Base-by-base conservation (phyloP, 2,329 filamentous ascomycete species). In the Pseudofabraea citricarpa region DNA sequence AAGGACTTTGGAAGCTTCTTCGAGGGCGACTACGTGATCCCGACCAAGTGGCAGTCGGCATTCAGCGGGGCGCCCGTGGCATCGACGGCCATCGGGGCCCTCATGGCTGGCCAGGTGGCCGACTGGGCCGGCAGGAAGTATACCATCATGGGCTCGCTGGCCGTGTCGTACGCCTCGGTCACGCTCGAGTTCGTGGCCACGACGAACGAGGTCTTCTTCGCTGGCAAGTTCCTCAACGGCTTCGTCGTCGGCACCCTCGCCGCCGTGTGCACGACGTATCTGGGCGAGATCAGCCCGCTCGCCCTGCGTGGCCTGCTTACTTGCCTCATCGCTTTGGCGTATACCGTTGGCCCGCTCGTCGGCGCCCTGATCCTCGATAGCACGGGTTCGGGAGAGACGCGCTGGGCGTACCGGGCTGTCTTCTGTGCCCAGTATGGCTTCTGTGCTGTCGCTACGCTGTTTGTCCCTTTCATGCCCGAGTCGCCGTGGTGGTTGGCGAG, bases 191-290 rank as follows among this genome's bases (percentile, higher is more conserved):
- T 62, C 4, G 56, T 46, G 1, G 44, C 56, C 5, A 62, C 54
- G 0, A 62, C 60, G 0, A 58, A 65, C 37, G 63, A 56, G 2
- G 65, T 64, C 0, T 50, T 72, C 0, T 74, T 74, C 45, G 53
- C 71, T 2, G 72, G 72, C 3, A 65, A 71, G 1, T 53, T 74
- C 21, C 45, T 71, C 3, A 59, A 71, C 3, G 62, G 67, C 2
- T 52, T 68, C 20, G 63, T 68, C 2, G 71, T 70, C 45, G 69
- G 61, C 16, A 68, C 70, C 35, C 51, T 72, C 13, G 67, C 71
- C 4, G 71, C 68, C 2, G 71, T 70, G 40, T 68, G 65, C 5
- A 71, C 69, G 46, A 67, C 70, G 16, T 72, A 71, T 49, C 67
- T 66, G 4, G 66, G 69, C 8, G 73, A 41, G 19, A 32, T 62